Percentiles rank a stretch among this genome's conserved stretches.
These are phyloP conservation scores for Mycosphaerella sp. DNA, from an alignment of 2,329 filamentous ascomycete species.

Conservation along the genomic window DNA sequence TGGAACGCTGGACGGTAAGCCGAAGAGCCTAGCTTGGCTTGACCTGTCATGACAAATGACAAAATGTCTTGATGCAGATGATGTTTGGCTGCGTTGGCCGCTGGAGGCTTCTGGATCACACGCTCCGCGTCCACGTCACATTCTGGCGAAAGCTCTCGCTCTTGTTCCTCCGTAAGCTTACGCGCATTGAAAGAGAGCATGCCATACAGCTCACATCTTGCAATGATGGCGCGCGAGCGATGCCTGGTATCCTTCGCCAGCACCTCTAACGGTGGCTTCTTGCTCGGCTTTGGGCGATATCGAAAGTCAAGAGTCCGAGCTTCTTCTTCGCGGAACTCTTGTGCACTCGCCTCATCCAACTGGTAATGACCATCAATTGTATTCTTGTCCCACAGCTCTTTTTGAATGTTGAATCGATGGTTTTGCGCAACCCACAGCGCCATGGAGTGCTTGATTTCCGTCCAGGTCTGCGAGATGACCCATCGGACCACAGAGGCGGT, in stretches of 20 bases:
- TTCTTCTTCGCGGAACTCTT: slow-evolving; percentile 58
- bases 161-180: slow-evolving; percentile 58
- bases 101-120: slow-evolving; percentile 45
- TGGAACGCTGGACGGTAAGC: slow-evolving; percentile 7
- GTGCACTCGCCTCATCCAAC: slow-evolving; percentile 2
- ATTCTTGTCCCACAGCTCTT: slow-evolving; percentile 31
- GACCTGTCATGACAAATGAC: slow-evolving; percentile 32
- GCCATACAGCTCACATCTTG: slow-evolving; percentile 21
- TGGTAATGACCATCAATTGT: slow-evolving; percentile 50
- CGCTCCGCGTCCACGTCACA: slow-evolving; percentile 57
- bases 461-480: slow-evolving; percentile 54
- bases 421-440: slow-evolving; percentile 59
- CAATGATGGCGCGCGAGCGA: slow-evolving; percentile 31
- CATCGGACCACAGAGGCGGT: slow-evolving; percentile 55
- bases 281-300: slow-evolving; percentile 3
- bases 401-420: slow-evolving; percentile 38
- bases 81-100: slow-evolving; percentile 39
- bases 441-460: slow-evolving; percentile 45
- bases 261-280: slow-evolving; percentile 34
- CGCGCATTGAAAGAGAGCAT: slow-evolving; percentile 24
- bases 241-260: slow-evolving; percentile 42
- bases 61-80: slow-evolving; percentile 37
- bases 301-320: slow-evolving; percentile 58
- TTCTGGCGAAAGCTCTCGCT: slow-evolving; percentile 49
- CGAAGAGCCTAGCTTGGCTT: neutral